Evolutionary conservation across 1,139 yeast species (phyloP).

Genomic region (Maudiozyma humilis): DNA sequence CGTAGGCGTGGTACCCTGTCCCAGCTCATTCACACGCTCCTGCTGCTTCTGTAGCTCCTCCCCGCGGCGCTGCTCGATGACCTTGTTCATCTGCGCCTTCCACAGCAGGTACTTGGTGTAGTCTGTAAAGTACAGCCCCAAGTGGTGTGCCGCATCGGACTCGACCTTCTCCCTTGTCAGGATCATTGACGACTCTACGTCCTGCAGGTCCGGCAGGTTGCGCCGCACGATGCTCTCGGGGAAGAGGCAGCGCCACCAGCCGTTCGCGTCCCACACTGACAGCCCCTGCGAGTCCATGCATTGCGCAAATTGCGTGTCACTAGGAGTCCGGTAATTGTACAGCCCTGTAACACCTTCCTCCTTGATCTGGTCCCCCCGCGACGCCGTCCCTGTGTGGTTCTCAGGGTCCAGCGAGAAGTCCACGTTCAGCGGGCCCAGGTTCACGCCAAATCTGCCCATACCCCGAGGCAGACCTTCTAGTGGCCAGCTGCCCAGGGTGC

Average conservation of each 20-base stretch:
- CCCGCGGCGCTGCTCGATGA: slow-evolving; percentile 30
- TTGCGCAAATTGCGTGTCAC: slow-evolving; percentile 48
- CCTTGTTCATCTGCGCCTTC: slow-evolving; percentile 45
- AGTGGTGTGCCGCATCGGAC: slow-evolving; percentile 32
- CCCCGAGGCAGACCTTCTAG: background rate
- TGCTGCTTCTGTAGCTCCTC: slow-evolving; percentile 18
- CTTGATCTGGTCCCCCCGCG: slow-evolving; percentile 14
- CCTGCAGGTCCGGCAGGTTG: slow-evolving; percentile 16
- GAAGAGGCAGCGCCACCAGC: slow-evolving; percentile 83
- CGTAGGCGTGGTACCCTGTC: too few relatives aligned
- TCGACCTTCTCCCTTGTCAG: slow-evolving; percentile 47
- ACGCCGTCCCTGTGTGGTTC: background rate
- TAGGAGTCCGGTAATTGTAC: slow-evolving; percentile 56
- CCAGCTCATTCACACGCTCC: slow-evolving; percentile 8
- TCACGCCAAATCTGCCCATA: background rate
- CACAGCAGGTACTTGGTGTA: slow-evolving; percentile 61
- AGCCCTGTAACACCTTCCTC: slow-evolving; percentile 35
- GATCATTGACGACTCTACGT: slow-evolving; percentile 1
- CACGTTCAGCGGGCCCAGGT: background rate
- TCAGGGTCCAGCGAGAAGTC: slow-evolving; percentile 2
- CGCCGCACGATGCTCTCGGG: slow-evolving; percentile 44
- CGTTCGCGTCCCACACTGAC: slow-evolving; percentile 70
- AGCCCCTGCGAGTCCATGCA: slow-evolving; percentile 60
- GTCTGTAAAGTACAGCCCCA: slow-evolving; percentile 48
- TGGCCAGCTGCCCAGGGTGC: background rate